Evolutionary conservation across 2,329 filamentous ascomycete genomes (phyloP), one percentile per base, ranked within the genome.

Genomic region (Fusarium sp.): DNA sequence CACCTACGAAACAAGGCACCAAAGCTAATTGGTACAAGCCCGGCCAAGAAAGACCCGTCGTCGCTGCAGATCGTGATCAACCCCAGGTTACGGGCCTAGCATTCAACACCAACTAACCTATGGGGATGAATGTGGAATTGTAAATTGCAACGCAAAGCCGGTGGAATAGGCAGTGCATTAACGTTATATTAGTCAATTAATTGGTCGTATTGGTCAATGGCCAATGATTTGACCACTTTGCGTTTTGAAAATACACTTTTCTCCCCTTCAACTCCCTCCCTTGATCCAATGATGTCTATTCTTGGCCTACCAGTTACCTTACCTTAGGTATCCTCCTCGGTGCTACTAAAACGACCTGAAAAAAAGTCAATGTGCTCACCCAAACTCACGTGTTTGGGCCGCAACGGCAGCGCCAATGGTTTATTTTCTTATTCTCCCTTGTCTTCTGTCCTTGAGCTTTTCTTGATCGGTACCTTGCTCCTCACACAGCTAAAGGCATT

Each of bases 1-100:
- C 61, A 49, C 43, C 60, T 65, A 49, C 43, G 25, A 49, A 63
- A 40, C 43, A 63, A 58, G 59, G 58, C 51, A 64, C 45, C 39
- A 27, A 58, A 51, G 58, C 60, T 63, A 51, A 63, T 63, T 58
- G 58, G 58, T 51, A 59, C 55, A 29, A 35, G 46, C n/a, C n/a
- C n/a, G n/a, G 29, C n/a, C 35, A 36, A 43, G 27, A n/a, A 31
- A 43, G 41, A 31, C 49, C 51, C 45, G 35, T 52, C 35, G 25
- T 57, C 29, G 35, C 25, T 52, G 62, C 42, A 66, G 62, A 66
- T 66, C 63, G 47, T 63, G 57, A 66, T 63, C 58, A 57, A 61
- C 56, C 50, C 63, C 56, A 21, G 48, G 48, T 48, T 51, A 49
- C 39, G 31, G 13, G 55, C 20, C 31, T 49, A 18, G 39, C 41